Evolutionary conservation across 495 filamentous ascomycete genomes (phyloP), one percentile per base, ranked within the genome.

Genomic region (Apodospora peruviana): DNA sequence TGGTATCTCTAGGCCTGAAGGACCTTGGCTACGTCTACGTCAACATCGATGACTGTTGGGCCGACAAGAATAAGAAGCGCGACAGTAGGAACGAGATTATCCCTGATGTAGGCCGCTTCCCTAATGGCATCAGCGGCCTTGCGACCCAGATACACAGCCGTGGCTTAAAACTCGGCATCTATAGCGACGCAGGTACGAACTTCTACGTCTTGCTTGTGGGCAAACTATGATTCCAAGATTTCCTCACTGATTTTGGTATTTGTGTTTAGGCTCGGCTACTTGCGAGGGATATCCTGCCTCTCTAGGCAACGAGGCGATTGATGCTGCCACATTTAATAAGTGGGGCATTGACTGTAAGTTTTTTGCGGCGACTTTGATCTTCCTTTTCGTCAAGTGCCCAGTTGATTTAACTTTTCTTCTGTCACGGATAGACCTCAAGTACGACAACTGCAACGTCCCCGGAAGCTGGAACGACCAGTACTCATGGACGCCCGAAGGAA

Each of bases 321-420:
- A 88, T 64, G 85, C 82, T 0, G 47, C 73, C 22, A 70, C 79
- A 0, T 84, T 79, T 53, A 80, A 80, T 1, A 71, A 73, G 12
- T 88, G 84, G 83, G 82, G 78, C 0, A 74, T 87, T 34, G 83
- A 86, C 58, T 86, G 61, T 80, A 5, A 82, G 83, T n/a, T 85
- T n/a, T n/a, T n/a, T n/a, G n/a, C n/a, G n/a, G n/a, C n/a, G n/a
- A n/a, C n/a, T n/a, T n/a, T n/a, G n/a, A n/a, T n/a, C n/a, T n/a
- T n/a, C n/a, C n/a, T n/a, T n/a, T n/a, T n/a, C n/a, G n/a, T n/a
- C n/a, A n/a, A 86, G n/a, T n/a, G n/a, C n/a, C n/a, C n/a, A n/a
- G n/a, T n/a, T n/a, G n/a, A n/a, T n/a, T n/a, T n/a, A n/a, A n/a
- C n/a, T n/a, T n/a, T n/a, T n/a, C n/a, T n/a, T n/a, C n/a, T n/a